Base-by-base conservation (phyloP, 768 basidiomycete genomes). In the Lactarius deliciosus region DNA sequence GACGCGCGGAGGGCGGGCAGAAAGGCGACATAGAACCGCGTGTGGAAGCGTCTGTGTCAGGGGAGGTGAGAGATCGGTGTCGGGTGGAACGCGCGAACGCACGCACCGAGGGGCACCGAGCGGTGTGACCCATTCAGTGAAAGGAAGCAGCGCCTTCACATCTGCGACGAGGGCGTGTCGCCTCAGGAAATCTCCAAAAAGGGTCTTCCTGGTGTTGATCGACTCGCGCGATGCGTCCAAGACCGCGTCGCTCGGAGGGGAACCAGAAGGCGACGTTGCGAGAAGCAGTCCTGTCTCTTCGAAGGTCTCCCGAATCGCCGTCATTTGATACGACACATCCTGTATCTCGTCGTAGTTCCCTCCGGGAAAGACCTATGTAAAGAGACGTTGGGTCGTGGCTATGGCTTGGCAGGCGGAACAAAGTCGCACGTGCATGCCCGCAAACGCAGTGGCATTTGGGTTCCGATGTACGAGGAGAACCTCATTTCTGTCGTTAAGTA, bases 101-200 rank as follows among this genome's bases (percentile, higher is more conserved):
- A 86, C 89, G 71, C 70, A 86, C 89, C 83, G 80, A 40, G 85
- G 81, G 32, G 76, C 70, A 34, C 77, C 81, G 10, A 75, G 72
- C n/a, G 90, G 90, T 2, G 90, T 90, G 60, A 89, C 81, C 90
- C 90, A 91, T 70, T 86, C 80, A 2, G 88, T 90, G 74, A 91
- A 89, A 1, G 87, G 88, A n/a, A 87, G 72, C 22, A 91, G 76
- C 1, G 81, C 76, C 16, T 77, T 72, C 10, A 77, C 68, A 69
- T 86, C 83, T 3, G 82, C 74, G 40, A 73, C 75, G 63, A 90
- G 76, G 11, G 74, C 56, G 65, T 85, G 74, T 22, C 78, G 73
- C 10, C 74, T 70, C 20, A 90, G 79, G 72, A 90, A 90, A 8
- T 79, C 73, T 15, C 78, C 74, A 73, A 90, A 90, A 7, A 76